phyloP scores from a whole-genome alignment of 192 early-diverging fungal genomes.

The Dissophora ornata region DNA sequence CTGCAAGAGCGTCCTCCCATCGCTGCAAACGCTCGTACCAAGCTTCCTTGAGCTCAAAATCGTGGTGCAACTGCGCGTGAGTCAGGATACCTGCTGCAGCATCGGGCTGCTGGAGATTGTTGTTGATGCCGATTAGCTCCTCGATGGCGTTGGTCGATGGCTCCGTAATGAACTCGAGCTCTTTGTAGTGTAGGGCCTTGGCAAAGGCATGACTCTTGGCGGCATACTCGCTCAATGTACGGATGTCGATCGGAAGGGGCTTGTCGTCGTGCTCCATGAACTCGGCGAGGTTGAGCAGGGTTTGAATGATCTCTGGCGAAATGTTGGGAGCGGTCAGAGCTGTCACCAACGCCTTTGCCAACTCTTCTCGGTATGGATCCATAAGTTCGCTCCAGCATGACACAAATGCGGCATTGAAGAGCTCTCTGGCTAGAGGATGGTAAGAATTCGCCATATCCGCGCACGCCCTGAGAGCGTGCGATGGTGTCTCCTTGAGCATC shows the following conservation, averaged over 20 bases:
- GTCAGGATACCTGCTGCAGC: conserved; percentile 95
- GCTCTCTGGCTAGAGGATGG: conserved; percentile 80
- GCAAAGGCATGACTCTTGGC: conserved; percentile 95
- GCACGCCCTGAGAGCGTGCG: conserved; percentile 93
- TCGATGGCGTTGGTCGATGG: conserved; percentile 88
- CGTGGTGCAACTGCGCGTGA: conserved; percentile 83
- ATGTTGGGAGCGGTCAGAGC: conserved; percentile 85
- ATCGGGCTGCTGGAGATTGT: conserved; percentile 94
- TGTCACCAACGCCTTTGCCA: conserved; percentile 82
- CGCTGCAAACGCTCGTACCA: conserved; percentile 95
- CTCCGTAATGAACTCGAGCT: conserved; percentile 90
- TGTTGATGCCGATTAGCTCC: conserved; percentile 93
- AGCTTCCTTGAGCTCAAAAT: conserved; percentile 87
- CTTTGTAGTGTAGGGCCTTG: conserved; percentile 99
- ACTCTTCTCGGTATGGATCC: conserved; percentile 89
- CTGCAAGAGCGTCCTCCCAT: conserved; percentile 93
- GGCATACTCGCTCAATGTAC: conserved; percentile 89
- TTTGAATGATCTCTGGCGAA: conserved; percentile 93
- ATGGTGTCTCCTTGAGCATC: conserved; percentile 96
- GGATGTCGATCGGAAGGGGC: conserved; percentile 91
- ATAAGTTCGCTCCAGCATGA: conserved; percentile 95
- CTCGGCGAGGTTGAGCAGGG: conserved; percentile 92
- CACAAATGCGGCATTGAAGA: conserved; percentile 98
- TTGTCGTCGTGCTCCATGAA: conserved; percentile 99
- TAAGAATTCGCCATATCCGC: conserved; percentile 84